A percentile compares a stretch with the other conserved stretches of the same genome.
Evolutionary conservation across 306 rosid genomes (phyloP).

Genomic region (Arachis stenosperma): DNA sequence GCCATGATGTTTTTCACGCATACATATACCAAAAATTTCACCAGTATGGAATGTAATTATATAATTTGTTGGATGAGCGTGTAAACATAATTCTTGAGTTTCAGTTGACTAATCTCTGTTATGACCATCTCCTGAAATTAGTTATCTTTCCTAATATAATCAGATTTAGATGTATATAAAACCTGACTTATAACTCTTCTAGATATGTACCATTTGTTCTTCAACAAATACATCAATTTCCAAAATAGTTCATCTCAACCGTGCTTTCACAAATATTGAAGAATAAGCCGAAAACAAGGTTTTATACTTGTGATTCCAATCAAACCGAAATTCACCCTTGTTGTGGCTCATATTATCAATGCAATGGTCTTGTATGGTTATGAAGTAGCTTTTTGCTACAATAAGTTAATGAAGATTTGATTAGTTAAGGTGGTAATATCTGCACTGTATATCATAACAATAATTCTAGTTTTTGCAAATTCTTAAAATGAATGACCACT

Average conservation of each 20-base stretch:
- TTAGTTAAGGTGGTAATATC: too few species aligned
- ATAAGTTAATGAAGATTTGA: neutral
- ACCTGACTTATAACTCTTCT: slow-evolving; percentile 28
- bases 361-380: neutral
- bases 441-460: too few species aligned
- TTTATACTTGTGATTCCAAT: neutral
- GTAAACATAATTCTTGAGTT: slow-evolving; percentile 43
- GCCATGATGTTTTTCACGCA: slow-evolving; percentile 52
- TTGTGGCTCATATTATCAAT: neutral
- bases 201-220: slow-evolving; percentile 31
- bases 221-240: slow-evolving; percentile 7
- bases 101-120: slow-evolving; percentile 40
- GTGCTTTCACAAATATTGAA: slow-evolving; percentile 3
- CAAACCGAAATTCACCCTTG: too few species aligned
- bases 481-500: too few species aligned
- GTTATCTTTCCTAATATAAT: slow-evolving; percentile 31
- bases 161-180: slow-evolving; percentile 21
- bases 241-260: slow-evolving; percentile 8
- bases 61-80: slow-evolving; percentile 51
- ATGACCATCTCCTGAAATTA: slow-evolving; percentile 32
- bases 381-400: neutral
- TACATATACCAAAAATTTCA: slow-evolving; percentile 35
- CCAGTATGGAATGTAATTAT: slow-evolving; percentile 43
- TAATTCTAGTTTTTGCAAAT: too few species aligned
- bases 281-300: neutral